These are phyloP conservation scores for Podosphaera fusca DNA, from an alignment of 2,329 filamentous ascomycete genomes.

Conservation along the genomic window DNA sequence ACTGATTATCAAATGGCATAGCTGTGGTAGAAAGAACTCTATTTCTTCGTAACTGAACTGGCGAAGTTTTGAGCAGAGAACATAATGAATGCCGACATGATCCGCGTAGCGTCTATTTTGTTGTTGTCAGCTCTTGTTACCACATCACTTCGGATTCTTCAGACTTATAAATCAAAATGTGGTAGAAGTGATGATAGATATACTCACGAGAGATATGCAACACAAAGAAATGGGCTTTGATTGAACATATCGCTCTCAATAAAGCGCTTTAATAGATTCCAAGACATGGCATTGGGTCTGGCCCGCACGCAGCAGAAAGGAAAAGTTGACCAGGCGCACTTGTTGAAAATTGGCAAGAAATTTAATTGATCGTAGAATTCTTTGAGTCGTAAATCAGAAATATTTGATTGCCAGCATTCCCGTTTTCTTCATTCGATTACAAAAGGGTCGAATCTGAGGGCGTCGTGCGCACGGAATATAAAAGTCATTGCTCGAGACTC, in stretches of 20 bases:
- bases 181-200: constrained; percentile 4
- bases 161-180: neutral
- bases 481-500: neutral
- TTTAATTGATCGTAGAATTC: neutral
- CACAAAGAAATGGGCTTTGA: constrained; percentile 68
- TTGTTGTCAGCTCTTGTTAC: neutral
- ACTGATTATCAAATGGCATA: constrained; percentile 73
- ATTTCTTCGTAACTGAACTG: constrained; percentile 81
- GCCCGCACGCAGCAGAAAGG: neutral
- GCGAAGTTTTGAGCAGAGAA: constrained; percentile 69
- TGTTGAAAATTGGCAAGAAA: neutral
- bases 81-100: constrained; percentile 76
- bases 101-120: constrained; percentile 54
- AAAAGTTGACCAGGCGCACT: neutral
- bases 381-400: neutral
- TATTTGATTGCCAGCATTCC: neutral
- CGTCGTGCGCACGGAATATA: neutral
- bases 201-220: constrained; percentile 61
- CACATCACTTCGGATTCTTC: neutral
- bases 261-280: constrained; percentile 75
- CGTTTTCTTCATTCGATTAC: neutral
- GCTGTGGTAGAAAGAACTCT: constrained; percentile 73
- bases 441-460: neutral
- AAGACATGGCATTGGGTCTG: constrained; percentile 45
- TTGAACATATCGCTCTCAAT: constrained; percentile 89